These are phyloP conservation scores for Talaromyces ruber DNA, from an alignment of 495 filamentous ascomycete species.

Conservation along the genomic window DNA sequence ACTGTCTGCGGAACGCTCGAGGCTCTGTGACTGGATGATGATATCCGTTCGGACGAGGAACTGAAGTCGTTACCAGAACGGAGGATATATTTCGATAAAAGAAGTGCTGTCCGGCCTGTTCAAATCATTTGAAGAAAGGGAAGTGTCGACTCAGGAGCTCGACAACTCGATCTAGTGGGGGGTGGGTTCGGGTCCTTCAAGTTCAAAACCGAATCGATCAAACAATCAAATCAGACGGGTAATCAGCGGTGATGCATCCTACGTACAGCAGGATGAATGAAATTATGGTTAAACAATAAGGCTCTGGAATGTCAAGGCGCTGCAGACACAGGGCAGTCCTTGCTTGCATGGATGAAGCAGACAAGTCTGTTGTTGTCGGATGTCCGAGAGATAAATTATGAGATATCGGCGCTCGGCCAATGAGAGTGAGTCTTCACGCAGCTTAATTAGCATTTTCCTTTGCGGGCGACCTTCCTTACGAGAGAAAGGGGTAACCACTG, in stretches of 20 bases:
- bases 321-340: not conserved
- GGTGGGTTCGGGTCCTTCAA: not conserved
- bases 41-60: not conserved
- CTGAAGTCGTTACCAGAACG: not conserved
- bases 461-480: not conserved
- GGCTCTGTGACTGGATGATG: not conserved
- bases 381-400: not conserved
- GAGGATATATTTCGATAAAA: not conserved
- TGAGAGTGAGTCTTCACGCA: not conserved
- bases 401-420: not conserved
- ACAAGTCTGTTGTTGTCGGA: not conserved
- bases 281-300: not conserved
- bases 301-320: not conserved
- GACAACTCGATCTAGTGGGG: not conserved
- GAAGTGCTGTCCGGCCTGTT: not conserved
- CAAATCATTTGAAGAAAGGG: not conserved
- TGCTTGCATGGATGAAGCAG: not conserved
- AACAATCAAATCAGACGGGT: not conserved
- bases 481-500: not conserved
- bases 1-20: not conserved
- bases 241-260: not conserved
- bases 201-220: too few relatives aligned
- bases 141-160: not conserved
- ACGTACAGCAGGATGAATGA: not conserved
- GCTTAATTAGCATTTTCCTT: not conserved